Evolutionary conservation across 2,329 filamentous ascomycete genomes (phyloP), one percentile per base, ranked within the genome.

Genomic region (Metarhizium album): DNA sequence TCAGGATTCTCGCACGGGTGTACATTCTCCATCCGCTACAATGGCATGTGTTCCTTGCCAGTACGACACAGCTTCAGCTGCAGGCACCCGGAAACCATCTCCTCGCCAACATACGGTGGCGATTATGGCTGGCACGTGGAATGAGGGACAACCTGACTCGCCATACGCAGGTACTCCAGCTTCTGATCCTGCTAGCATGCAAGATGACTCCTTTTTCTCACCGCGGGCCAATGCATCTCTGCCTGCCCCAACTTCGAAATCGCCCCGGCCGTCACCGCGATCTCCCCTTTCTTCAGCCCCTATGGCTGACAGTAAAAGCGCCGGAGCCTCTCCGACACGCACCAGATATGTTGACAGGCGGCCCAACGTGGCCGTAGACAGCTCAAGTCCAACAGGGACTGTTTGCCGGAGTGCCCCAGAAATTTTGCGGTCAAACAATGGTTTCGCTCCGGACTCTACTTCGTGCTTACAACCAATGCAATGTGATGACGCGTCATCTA

Each of bases 101-200:
- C 57, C 60, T 2, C 55, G 70, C 48, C 76, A 82, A 43, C 78
- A 82, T 55, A 66, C 71, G 20, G 76, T 69, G 47, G 78, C 80
- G 22, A 71, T 82, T 38, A 56, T 79, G 52, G 75, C 70, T 16
- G 76, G 75, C 4, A 80, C 75, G 6, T 83, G 78, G 78, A 83
- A 83, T 51, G 77, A 83, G 59, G 80, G 78, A 2, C 80, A 83
- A 54, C 75, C 78, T 0, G 76, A 82, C 54, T 82, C 79, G 5
- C 79, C 79, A 2, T 64, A 58, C 40, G n/a, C 51, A 11, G 59
- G 61, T 31, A 66, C 64, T 16, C 62, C 63, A 4, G 53, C 46
- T 5, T 50, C 57, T 9, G 63, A 63, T 4, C 16, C 51, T 4
- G 42, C 51, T 8, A 46, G 23, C 27, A 22, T 50, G 18, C 52